Percentiles rank a stretch among this genome's conserved stretches.
phyloP scores from a whole-genome alignment of 345 rosid species.

The Eucalyptus rudis region DNA sequence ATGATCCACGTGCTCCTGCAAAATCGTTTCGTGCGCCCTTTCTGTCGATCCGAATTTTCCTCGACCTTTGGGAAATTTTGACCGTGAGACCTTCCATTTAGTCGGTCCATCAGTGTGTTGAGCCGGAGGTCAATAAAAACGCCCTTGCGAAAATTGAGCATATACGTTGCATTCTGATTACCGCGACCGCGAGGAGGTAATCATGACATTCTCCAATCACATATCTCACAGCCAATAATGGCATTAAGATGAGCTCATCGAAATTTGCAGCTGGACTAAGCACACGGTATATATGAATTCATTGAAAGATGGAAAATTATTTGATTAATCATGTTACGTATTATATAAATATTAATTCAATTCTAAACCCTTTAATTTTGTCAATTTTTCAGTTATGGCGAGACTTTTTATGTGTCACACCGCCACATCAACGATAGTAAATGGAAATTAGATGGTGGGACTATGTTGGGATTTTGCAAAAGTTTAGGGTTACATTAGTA shows the following conservation, averaged over 20 bases:
- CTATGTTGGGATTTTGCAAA: background rate
- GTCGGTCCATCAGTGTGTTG: background rate
- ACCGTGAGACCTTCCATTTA: too few species aligned
- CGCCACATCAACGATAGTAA: background rate
- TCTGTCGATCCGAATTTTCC: background rate
- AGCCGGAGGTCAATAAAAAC: background rate
- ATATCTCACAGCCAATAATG: background rate
- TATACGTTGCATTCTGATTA: background rate
- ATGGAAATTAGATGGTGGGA: too few species aligned
- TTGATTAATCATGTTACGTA: accelerated
- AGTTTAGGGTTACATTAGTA: too few species aligned
- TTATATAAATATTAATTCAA: background rate
- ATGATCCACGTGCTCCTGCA: background rate
- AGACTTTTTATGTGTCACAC: background rate
- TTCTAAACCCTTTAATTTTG: too few species aligned
- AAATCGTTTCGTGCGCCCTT: background rate
- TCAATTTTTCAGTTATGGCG: accelerated
- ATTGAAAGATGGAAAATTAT: too few species aligned
- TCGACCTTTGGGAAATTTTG: background rate
- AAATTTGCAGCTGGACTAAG: background rate
- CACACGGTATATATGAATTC: background rate
- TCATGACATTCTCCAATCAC: too few species aligned
- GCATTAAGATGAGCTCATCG: background rate
- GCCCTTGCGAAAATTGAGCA: too few species aligned
- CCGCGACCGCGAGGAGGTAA: too few species aligned